These are phyloP conservation scores for Umbelopsis sp. DNA, from an alignment of 192 early-diverging fungal genomes.

Conservation along the genomic window DNA sequence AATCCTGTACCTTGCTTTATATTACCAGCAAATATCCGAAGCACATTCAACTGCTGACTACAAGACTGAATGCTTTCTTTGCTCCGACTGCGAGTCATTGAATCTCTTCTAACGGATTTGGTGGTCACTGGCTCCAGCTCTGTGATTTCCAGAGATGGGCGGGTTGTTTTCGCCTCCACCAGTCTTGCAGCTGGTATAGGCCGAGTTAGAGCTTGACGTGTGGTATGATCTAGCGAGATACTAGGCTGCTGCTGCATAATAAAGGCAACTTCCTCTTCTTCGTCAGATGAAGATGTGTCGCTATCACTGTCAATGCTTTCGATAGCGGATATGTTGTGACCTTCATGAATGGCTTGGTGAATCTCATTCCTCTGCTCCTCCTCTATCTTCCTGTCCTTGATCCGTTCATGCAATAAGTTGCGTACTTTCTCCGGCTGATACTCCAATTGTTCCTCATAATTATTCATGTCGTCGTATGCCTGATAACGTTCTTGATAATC, in stretches of 20 bases:
- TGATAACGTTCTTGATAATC: slow-evolving; percentile 41
- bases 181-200: slow-evolving; percentile 1
- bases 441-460: slow-evolving; percentile 4
- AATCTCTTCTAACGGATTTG: neutral
- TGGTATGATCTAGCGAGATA: neutral
- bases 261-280: neutral
- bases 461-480: slow-evolving; percentile 10
- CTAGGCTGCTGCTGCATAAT: neutral
- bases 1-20: slow-evolving; percentile 48
- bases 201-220: neutral
- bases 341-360: slow-evolving; percentile 8
- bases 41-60: slow-evolving; percentile 33
- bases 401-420: slow-evolving; percentile 5
- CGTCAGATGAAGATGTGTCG: neutral
- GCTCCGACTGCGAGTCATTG: slow-evolving; percentile 25
- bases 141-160: neutral
- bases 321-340: neutral
- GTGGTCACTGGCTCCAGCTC: neutral
- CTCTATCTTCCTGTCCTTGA: neutral
- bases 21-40: slow-evolving; percentile 56
- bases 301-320: neutral
- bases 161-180: neutral
- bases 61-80: neutral
- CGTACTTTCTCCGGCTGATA: slow-evolving; percentile 10
- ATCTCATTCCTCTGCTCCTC: neutral